Conservation (phyloP, 78 protist genomes). For the Tieghemostelium lacteum region DNA sequence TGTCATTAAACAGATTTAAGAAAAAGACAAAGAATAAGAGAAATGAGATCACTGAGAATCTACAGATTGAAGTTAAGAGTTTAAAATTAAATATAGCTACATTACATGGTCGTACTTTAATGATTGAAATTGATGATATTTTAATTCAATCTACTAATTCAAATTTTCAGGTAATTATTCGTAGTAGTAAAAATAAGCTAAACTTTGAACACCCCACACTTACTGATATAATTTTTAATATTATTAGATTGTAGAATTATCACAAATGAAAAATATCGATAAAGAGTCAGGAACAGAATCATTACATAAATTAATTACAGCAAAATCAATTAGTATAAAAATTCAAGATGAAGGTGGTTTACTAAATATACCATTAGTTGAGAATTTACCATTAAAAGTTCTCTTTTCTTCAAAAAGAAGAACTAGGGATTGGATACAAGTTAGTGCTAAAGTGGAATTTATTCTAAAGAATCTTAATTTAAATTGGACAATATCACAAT, state of each 20-base stretch:
- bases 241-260: constrained; percentile 39
- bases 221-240: not conserved
- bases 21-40: constrained; percentile 67
- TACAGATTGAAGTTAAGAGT: constrained; percentile 60
- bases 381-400: constrained; percentile 60
- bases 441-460: constrained; percentile 59
- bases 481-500: constrained; percentile 57
- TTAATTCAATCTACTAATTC: constrained; percentile 65
- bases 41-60: constrained; percentile 76
- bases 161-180: constrained; percentile 33
- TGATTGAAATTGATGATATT: constrained; percentile 50
- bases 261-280: constrained; percentile 49
- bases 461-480: constrained; percentile 16
- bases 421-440: constrained; percentile 71
- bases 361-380: constrained; percentile 13
- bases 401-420: constrained; percentile 62
- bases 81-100: constrained; percentile 20
- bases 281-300: constrained; percentile 70
- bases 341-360: constrained; percentile 73
- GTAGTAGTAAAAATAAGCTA: not conserved
- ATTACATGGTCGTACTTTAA: constrained; percentile 33
- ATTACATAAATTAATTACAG: constrained; percentile 54
- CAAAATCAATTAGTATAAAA: constrained; percentile 48
- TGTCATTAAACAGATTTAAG: constrained; percentile 8
- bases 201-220: not conserved